Base-by-base conservation (phyloP, 2,329 filamentous ascomycete species). In the Trichoderma koningii region DNA sequence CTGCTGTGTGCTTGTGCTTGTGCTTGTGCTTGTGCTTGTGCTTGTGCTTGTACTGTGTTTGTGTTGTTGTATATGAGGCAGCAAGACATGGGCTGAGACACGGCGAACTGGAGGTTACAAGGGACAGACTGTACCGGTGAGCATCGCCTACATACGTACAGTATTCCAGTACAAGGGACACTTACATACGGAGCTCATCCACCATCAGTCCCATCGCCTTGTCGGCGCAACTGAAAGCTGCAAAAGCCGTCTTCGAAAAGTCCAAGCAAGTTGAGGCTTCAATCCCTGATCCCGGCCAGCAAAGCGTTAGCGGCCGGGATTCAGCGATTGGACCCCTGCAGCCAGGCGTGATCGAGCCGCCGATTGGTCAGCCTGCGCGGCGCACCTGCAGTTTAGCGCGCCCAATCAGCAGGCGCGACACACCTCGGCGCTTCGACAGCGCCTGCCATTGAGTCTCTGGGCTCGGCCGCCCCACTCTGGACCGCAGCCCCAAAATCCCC, bases 341-440 rank as follows among this genome's bases (percentile, higher is more conserved):
- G 66, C 44, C 66, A 63, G 69, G 67, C 67, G 75, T 78, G 76
- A 77, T 76, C 69, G 68, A 60, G 64, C 66, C 66, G 68, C 69
- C 73, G 68, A 77, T 77, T 77, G 76, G 76, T 66, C 68, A 64
- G 59, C 67, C 57, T 67, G 66, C 66, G 53, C 63, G 67, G 63
- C 72, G 68, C 70, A 69, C 70, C 69, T 71, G 70, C 67, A 71
- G 21, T 67, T 63, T 69, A 64, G 63, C 61, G 45, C 68, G 69
- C 63, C 79, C 78, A 80, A 80, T 80, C 70, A 68, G 64, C 66
- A 70, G 63, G 68, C 71, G 66, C 70, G 73, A 72, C 69, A 68
- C 67, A 71, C 64, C 55, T 75, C 69, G 74, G 74, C 74, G 74
- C 74, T 76, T 74, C 69, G 66, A 73, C 70, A 66, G 66, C 70